Conservation (phyloP, 164 flowering plant species). For the Magnolia sinica region DNA sequence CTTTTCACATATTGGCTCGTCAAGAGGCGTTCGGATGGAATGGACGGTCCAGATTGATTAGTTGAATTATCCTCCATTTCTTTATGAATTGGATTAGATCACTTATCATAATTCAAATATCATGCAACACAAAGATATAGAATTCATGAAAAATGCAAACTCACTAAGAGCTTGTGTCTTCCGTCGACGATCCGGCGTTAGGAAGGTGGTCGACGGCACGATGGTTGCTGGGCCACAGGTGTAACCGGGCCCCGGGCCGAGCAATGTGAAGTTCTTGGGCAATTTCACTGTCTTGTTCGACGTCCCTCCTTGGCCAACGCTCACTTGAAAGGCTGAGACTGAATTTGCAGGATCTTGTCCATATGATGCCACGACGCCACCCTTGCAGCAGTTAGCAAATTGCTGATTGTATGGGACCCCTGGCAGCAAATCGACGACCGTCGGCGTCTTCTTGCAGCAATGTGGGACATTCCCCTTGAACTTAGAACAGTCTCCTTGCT, state of each 20-base stretch:
- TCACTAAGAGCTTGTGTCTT: slow-evolving; percentile 61
- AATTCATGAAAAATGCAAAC: slow-evolving; percentile 10
- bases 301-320: slow-evolving; percentile 62
- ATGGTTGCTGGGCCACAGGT: slow-evolving; percentile 65
- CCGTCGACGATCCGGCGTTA: slow-evolving; percentile 48
- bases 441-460: slow-evolving; percentile 54
- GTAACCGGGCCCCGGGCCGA: slow-evolving; percentile 67
- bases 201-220: slow-evolving; percentile 47
- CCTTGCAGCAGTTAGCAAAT: slow-evolving; percentile 58
- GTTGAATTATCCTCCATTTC: too few relatives aligned
- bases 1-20: too few relatives aligned
- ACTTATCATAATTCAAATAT: too few relatives aligned
- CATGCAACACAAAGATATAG: too few relatives aligned
- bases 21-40: too few relatives aligned
- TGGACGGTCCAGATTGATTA: too few relatives aligned
- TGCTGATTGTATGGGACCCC: slow-evolving; percentile 70
- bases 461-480: slow-evolving; percentile 60
- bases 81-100: too few relatives aligned
- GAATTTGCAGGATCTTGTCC: slow-evolving; percentile 59
- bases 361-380: slow-evolving; percentile 54
- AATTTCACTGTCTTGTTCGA: slow-evolving; percentile 60
- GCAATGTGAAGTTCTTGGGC: slow-evolving; percentile 61
- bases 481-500: slow-evolving; percentile 67
- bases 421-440: slow-evolving; percentile 58
- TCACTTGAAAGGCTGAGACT: slow-evolving; percentile 56